These are phyloP conservation scores for Ichthyophthirius multifiliis DNA, from an alignment of 169 alveolate genomes.

Conservation along the genomic window DNA sequence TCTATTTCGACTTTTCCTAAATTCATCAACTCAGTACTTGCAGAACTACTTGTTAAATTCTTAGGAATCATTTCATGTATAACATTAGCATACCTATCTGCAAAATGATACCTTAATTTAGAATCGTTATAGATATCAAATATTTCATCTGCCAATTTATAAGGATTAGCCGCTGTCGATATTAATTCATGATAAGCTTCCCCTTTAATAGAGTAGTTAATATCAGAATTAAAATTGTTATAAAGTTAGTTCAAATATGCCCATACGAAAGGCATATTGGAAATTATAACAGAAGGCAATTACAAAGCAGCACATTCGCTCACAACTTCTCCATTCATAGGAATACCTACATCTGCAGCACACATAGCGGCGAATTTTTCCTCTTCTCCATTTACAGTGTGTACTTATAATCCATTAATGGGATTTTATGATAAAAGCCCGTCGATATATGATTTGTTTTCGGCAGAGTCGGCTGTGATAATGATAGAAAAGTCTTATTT, in stretches of 20 bases:
- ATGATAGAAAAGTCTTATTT: not conserved
- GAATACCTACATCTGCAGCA: conserved; percentile 16
- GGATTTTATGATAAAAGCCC: not conserved
- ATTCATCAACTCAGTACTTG: not conserved
- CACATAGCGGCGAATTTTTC: conserved; percentile 4
- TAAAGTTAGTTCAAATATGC: not conserved
- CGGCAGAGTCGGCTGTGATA: not conserved
- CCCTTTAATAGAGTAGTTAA: not conserved
- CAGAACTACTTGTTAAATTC: not conserved
- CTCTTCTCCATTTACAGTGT: not conserved
- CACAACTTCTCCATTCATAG: conserved; percentile 6
- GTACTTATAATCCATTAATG: not conserved
- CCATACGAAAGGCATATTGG: not conserved
- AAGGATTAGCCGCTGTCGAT: conserved; percentile 4
- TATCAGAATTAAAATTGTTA: not conserved
- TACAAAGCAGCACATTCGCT: conserved; percentile 22
- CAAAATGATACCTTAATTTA: conserved; percentile 7
- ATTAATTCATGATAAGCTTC: conserved; percentile 9
- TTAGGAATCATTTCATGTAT: conserved; percentile 7
- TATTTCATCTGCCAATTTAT: not conserved
- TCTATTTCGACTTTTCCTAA: not conserved
- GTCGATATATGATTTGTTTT: not conserved
- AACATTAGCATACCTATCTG: not conserved
- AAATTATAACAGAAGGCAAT: conserved; percentile 1
- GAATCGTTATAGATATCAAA: not conserved